These are phyloP conservation scores for Botrytis galanthina DNA, from an alignment of 2,329 filamentous ascomycete species.

Conservation along the genomic window DNA sequence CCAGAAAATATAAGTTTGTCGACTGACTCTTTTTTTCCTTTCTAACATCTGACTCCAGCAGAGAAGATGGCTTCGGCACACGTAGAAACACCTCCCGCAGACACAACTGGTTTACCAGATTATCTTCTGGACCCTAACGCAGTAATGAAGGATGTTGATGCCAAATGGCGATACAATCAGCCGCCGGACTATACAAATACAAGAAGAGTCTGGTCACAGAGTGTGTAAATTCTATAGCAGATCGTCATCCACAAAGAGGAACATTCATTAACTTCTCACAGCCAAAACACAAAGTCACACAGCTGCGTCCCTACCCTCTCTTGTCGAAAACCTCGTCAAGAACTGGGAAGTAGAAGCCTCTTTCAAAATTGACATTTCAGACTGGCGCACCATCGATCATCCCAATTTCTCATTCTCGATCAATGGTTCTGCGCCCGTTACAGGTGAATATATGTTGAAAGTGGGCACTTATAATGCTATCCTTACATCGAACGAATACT, in stretches of 20 bases:
- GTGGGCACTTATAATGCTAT: constrained; percentile 70
- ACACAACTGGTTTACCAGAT: constrained; percentile 46
- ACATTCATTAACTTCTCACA: constrained; percentile 35
- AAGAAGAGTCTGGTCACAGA: constrained; percentile 55
- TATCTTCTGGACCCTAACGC: constrained; percentile 59
- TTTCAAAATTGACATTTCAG: constrained; percentile 58
- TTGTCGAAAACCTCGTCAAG: constrained; percentile 69
- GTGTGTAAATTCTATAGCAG: constrained; percentile 43
- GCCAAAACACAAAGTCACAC: constrained; percentile 57
- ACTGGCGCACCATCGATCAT: constrained; percentile 65
- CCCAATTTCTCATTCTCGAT: constrained; percentile 61
- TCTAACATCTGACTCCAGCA: neutral
- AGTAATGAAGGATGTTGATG: constrained; percentile 51
- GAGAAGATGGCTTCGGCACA: constrained; percentile 8
- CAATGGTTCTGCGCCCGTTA: constrained; percentile 57
- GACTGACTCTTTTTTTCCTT: neutral
- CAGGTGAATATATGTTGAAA: constrained; percentile 62
- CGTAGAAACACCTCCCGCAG: constrained; percentile 17
- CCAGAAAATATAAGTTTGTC: neutral
- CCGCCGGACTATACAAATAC: constrained; percentile 65
- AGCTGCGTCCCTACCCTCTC: constrained; percentile 54
- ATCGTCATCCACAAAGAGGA: neutral
- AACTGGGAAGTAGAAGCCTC: constrained; percentile 73
- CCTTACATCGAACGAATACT: constrained; percentile 61
- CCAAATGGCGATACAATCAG: constrained; percentile 58